Evolutionary conservation across 2,329 filamentous ascomycete species (phyloP).

Genomic region (Fusarium longipes): DNA sequence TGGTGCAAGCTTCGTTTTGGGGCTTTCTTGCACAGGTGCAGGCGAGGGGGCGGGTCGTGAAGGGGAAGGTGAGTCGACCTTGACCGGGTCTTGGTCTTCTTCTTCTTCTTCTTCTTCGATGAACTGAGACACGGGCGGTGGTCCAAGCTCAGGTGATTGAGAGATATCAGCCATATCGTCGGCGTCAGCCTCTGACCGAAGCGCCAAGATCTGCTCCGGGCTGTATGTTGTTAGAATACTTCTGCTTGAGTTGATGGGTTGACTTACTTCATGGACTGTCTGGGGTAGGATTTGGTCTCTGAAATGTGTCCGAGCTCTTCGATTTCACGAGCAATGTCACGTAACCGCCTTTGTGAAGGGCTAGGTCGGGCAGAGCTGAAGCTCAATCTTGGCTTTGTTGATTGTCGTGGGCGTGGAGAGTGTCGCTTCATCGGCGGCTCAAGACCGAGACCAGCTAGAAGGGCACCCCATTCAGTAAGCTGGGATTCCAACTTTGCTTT

Average conservation of each 20-base stretch:
- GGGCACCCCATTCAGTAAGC: conserved; percentile 73
- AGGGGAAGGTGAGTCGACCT: conserved; percentile 61
- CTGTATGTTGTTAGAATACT: conserved; percentile 55
- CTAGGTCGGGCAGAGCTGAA: conserved; percentile 56
- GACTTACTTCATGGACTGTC: conserved; percentile 75
- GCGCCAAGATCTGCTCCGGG: conserved; percentile 71
- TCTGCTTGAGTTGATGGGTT: background rate
- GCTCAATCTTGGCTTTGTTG: conserved; percentile 56
- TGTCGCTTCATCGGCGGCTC: conserved; percentile 67
- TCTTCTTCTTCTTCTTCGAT: conserved; percentile 68
- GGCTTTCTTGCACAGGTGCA: conserved; percentile 32
- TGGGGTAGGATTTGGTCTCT: conserved; percentile 75
- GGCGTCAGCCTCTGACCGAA: conserved; percentile 61
- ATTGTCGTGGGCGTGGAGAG: conserved; percentile 55
- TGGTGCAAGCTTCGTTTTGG: conserved; percentile 47
- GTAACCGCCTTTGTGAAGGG: conserved; percentile 66
- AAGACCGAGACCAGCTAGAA: conserved; percentile 73
- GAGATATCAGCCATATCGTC: conserved; percentile 60
- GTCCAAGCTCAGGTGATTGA: conserved; percentile 76
- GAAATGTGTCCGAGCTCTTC: conserved; percentile 68
- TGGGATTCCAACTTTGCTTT: conserved; percentile 78
- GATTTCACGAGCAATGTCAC: conserved; percentile 66
- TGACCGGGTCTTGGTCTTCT: conserved; percentile 64
- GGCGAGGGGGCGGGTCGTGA: conserved; percentile 25
- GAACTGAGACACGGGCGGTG: conserved; percentile 68